Evolutionary conservation across 2,329 filamentous ascomycete genomes (phyloP), one percentile per base, ranked within the genome.

Genomic region (Berkeleyomyces rouxiae): DNA sequence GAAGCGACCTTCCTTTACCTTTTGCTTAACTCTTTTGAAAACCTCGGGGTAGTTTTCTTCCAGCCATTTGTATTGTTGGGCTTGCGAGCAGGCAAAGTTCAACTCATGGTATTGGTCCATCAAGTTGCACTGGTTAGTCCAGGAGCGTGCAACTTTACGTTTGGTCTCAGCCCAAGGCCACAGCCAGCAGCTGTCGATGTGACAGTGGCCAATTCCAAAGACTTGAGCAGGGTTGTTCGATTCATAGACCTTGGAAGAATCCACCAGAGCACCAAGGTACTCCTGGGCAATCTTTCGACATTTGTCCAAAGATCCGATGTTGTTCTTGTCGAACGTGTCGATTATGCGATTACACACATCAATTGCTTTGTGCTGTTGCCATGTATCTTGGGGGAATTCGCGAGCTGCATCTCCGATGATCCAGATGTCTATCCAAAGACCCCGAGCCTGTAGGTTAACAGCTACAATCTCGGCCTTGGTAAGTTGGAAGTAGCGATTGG

Each of bases 151-250:
- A 39, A 97, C 87, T 77, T 99, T 99, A 70, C 93, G 87, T 76
- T 95, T 96, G 0, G 93, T 97, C 77, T 99, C 93, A 7, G 87
- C 93, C 82, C 90, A 99, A 0, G 93, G 93, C 93, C 93, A 99
- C 43, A 99, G 79, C 93, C 93, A 99, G 74, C 92, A 96, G 37
- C 87, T 95, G 74, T 97, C 93, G 67, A 99, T 99, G 73, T 99
- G 93, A 68, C 93, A 99, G 72, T 99, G 90, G 0, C 93, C 93
- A 67, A 97, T 92, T 43, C 84, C 92, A 68, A 84, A 93, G 3
- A 97, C 88, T 64, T 95, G 79, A 1, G 89, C 83, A 42, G 86
- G 79, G 36, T 85, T 85, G 66, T 83, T 85, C 59, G 79, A 83
- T 47, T 89, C 80, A 70, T 97, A 99, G 7, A 99, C 90, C 67